Conservation (phyloP, 306 rosid species). For the Bauhinia variegata region DNA sequence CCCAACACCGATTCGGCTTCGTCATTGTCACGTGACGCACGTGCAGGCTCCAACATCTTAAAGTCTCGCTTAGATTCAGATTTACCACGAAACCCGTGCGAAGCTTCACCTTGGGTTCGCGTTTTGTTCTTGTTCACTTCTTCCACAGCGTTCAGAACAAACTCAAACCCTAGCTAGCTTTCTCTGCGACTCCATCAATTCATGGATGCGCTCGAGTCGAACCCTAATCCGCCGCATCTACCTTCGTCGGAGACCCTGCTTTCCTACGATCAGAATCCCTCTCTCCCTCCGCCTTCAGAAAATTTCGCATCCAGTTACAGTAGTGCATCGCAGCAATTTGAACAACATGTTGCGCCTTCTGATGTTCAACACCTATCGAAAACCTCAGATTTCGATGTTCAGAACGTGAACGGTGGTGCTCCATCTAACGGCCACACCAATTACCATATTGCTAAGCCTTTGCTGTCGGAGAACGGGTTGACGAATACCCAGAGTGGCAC, state of each 20-base stretch:
- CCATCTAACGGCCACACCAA: conserved; percentile 12
- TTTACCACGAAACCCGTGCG: too few relatives aligned
- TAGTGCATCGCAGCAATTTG: neutral
- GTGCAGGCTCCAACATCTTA: too few relatives aligned
- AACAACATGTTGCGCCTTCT: neutral
- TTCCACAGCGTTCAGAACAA: too few relatives aligned
- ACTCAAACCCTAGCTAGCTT: conserved; percentile 11
- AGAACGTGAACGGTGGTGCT: conserved; percentile 2
- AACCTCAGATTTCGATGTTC: conserved; percentile 22
- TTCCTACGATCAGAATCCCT: conserved; percentile 32
- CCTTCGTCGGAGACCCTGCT: conserved; percentile 38
- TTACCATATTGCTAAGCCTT: conserved; percentile 37
- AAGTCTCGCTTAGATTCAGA: too few relatives aligned
- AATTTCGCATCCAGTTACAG: conserved; percentile 5
- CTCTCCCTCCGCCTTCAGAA: conserved; percentile 17
- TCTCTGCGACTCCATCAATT: conserved; percentile 32
- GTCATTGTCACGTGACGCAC: too few relatives aligned
- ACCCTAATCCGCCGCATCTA: conserved; percentile 37
- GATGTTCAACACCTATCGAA: conserved; percentile 27
- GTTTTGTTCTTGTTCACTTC: neutral
- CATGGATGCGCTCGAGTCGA: conserved; percentile 66
- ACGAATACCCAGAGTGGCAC: conserved; percentile 78
- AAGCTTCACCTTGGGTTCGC: neutral
- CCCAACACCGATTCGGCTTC: too few relatives aligned
- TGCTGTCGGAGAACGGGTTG: conserved; percentile 71